A percentile compares a stretch with the other conserved stretches of the same genome.
Conservation (phyloP, 2,329 filamentous ascomycete species). For the Raffaelea ambrosiae region DNA sequence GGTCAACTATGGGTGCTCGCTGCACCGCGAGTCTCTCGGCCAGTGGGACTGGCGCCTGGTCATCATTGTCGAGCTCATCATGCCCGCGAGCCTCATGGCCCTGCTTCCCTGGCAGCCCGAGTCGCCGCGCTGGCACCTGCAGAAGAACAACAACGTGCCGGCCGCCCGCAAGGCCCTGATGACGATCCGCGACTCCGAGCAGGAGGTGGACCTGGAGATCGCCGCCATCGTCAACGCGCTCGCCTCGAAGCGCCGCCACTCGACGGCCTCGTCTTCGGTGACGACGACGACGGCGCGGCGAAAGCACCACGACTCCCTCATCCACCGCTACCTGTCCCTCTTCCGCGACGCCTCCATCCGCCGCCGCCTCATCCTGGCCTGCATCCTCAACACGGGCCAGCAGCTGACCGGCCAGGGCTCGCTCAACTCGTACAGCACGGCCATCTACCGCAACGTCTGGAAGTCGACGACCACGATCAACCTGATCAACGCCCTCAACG, state of each 20-base stretch:
- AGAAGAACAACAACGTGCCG: conserved; percentile 50
- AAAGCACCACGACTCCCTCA: conserved; percentile 44
- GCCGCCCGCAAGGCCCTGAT: conserved; percentile 48
- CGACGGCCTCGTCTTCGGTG: too few relatives aligned
- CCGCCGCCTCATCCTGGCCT: conserved; percentile 56
- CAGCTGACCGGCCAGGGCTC: conserved; percentile 66
- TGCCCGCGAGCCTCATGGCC: conserved; percentile 52
- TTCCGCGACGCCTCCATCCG: conserved; percentile 63
- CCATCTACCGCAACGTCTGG: conserved; percentile 66
- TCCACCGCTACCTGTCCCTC: conserved; percentile 52
- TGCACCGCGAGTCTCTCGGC: conserved; percentile 46
- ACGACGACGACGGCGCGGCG: too few relatives aligned
- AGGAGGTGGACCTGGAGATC: conserved; percentile 60
- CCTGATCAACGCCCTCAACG: conserved; percentile 67
- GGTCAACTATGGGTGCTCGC: conserved; percentile 56
- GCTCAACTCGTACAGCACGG: conserved; percentile 64
- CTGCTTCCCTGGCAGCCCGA: conserved; percentile 60
- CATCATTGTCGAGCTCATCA: conserved; percentile 63
- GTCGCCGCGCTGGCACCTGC: conserved; percentile 60
- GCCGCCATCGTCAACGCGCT: conserved; percentile 57
- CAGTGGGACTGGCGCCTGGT: conserved; percentile 70
- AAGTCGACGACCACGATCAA: conserved; percentile 49
- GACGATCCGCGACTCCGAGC: conserved; percentile 54
- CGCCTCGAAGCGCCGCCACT: conserved; percentile 54
- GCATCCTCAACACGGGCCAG: conserved; percentile 61